phyloP scores from a whole-genome alignment of 2,329 filamentous ascomycete genomes.

The Sporothrix brunneoviolacea region DNA sequence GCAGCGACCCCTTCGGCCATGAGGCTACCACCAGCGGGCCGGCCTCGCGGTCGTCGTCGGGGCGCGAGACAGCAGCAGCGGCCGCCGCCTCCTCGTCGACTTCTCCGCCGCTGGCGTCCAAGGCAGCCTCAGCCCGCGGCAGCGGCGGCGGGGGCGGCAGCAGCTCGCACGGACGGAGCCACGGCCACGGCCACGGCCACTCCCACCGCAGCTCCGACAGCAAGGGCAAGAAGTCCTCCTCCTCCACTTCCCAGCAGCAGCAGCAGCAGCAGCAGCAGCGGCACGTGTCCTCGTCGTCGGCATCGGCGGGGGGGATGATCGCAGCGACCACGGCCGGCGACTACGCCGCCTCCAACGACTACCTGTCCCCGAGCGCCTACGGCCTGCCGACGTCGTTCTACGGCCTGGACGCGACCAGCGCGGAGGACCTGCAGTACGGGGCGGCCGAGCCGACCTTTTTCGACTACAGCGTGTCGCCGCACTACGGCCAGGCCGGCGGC shows the following conservation, averaged over 20 bases:
- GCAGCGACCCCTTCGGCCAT: neutral
- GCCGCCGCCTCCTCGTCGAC: neutral
- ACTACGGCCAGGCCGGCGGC: constrained; percentile 6
- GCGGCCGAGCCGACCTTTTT: constrained; percentile 13
- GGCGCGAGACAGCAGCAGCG: neutral
- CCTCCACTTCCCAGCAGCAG: neutral
- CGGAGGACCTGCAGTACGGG: constrained; percentile 15
- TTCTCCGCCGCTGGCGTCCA: neutral
- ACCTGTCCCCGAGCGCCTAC: constrained; percentile 5
- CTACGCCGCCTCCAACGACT: neutral
- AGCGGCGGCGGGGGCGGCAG: neutral
- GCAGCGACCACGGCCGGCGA: neutral
- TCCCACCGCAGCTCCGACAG: neutral
- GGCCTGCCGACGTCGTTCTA: constrained; percentile 11
- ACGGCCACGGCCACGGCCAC: neutral
- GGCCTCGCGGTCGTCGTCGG: too few relatives aligned
- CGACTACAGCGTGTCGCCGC: constrained; percentile 18
- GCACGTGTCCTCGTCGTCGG: neutral
- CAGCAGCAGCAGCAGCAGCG: too few relatives aligned
- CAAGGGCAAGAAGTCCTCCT: constrained; percentile 1
- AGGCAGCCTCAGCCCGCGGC: neutral
- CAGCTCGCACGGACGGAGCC: neutral
- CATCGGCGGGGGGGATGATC: neutral
- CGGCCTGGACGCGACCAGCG: constrained; percentile 14
- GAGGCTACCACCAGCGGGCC: too few relatives aligned